phyloP scores from a whole-genome alignment of 208 protist genomes.

The Acanthamoeba rhysodes region DNA sequence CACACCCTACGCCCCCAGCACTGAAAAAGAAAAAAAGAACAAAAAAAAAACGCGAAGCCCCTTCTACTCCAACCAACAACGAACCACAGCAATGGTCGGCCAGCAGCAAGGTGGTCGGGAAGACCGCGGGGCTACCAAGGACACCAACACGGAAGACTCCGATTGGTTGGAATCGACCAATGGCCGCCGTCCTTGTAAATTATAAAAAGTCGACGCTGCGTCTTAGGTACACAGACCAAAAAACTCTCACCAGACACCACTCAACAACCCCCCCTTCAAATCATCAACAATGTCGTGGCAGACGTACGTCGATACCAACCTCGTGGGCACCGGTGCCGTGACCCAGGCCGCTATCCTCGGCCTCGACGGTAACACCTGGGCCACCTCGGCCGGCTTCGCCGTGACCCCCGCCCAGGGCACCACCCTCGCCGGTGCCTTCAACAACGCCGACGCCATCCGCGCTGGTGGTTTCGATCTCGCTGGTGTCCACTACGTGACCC shows the following conservation, averaged over 20 bases:
- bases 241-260: neutral
- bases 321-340: conserved; percentile 88
- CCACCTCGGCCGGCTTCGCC: conserved; percentile 82
- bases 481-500: conserved; percentile 87
- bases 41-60: neutral
- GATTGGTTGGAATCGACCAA: neutral
- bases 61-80: neutral
- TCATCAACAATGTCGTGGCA: conserved; percentile 88
- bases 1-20: too few relatives aligned
- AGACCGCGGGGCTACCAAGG: neutral
- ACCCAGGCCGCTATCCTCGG: conserved; percentile 87
- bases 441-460: conserved; percentile 66
- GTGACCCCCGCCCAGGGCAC: conserved; percentile 77
- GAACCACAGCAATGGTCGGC: neutral
- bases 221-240: neutral
- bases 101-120: neutral
- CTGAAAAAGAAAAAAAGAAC: too few relatives aligned
- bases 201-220: neutral
- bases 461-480: conserved; percentile 79
- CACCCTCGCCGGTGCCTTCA: conserved; percentile 59
- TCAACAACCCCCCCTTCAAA: neutral
- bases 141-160: neutral
- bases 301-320: conserved; percentile 89
- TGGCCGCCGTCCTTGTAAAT: neutral
- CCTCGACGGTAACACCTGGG: conserved; percentile 87